Evolutionary conservation across 1,284 basidiomycete species (phyloP), one percentile per base, ranked within the genome.

Genomic region (Rhodotorula sp.): DNA sequence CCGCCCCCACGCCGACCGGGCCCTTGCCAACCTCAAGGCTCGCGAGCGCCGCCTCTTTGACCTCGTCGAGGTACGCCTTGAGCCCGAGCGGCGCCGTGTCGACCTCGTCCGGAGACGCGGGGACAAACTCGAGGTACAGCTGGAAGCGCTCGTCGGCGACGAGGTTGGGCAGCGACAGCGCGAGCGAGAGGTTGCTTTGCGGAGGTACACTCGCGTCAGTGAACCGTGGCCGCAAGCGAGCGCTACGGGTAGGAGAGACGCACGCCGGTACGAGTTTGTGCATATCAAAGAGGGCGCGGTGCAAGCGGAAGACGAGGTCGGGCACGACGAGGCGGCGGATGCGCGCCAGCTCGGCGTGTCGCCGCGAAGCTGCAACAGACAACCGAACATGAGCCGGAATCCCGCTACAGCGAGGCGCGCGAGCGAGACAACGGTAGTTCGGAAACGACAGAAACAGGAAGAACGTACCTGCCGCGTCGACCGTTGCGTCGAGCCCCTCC

Each of bases 301-400:
- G 95, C 23, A 98, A 83, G 27, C 92, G 88, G 71, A 97, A 85
- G 74, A 98, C 88, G 52, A 98, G 85, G 80, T 97, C 93, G 0
- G 95, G 96, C 25, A 98, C 85, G 81, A 91, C 96, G 50, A 95
- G 89, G 77, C 92, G 89, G 46, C 95, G 87, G 68, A 97, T 91
- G 34, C 90, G 87, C 4, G 86, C 82, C 62, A 97, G 86, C 76
- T 97, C 92, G 42, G 84, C 84, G 27, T 84, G 83, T 19, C 91
- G 85, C 17, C 85, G 85, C 64, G 89, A 86, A 60, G 83, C 87
- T 86, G 77, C 42, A 72, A 66, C 42, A 19, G 3, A 34, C 34
- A 34, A 34, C 34, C 34, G 34, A 34, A 5, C 5, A 34, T 34
- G 34, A 34, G 34, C 34, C 34, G 3, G 34, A 34, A 34, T 2